Percentiles rank a stretch among this genome's conserved stretches.
Conservation (phyloP, 768 basidiomycete species). For the Termitomyces sp. region DNA sequence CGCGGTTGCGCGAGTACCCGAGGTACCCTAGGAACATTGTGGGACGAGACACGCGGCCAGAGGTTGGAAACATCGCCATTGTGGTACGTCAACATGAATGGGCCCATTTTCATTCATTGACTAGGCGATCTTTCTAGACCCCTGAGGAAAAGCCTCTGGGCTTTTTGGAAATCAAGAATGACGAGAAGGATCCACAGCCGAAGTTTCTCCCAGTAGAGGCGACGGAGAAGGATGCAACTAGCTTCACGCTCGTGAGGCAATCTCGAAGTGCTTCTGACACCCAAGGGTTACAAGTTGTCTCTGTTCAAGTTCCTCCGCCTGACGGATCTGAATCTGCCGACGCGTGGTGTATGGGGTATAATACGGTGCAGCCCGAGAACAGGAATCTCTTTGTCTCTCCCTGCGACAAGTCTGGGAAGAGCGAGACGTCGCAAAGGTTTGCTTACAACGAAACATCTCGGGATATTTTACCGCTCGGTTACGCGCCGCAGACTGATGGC, state of each 20-base stretch:
- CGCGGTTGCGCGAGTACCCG: constrained; percentile 2
- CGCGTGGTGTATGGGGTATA: constrained; percentile 50
- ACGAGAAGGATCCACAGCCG: not conserved
- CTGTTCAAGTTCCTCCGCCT: constrained; percentile 23
- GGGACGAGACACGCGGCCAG: constrained; percentile 8
- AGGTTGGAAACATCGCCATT: constrained; percentile 41
- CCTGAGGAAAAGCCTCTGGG: constrained; percentile 10
- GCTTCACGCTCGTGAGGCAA: not conserved
- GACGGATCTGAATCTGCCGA: constrained; percentile 27
- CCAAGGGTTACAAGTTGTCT: constrained; percentile 25
- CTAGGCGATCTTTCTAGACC: not conserved
- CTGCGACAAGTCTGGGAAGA: constrained; percentile 13
- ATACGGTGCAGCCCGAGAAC: not conserved
- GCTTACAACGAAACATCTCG: constrained; percentile 43
- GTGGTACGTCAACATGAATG: constrained; percentile 28
- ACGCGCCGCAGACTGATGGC: constrained; percentile 7
- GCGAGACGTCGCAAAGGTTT: constrained; percentile 52
- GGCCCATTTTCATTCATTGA: not conserved
- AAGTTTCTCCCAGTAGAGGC: constrained; percentile 38
- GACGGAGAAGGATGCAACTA: constrained; percentile 38
- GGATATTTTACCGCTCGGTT: constrained; percentile 48
- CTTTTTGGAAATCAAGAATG: constrained; percentile 12
- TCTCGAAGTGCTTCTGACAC: not conserved
- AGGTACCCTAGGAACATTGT: not conserved
- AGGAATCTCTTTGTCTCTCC: constrained; percentile 3